Percentiles rank a stretch among this genome's conserved stretches.
These are phyloP conservation scores for Cladosporium sphaerospermum DNA, from an alignment of 2,329 filamentous ascomycete genomes.

Conservation along the genomic window DNA sequence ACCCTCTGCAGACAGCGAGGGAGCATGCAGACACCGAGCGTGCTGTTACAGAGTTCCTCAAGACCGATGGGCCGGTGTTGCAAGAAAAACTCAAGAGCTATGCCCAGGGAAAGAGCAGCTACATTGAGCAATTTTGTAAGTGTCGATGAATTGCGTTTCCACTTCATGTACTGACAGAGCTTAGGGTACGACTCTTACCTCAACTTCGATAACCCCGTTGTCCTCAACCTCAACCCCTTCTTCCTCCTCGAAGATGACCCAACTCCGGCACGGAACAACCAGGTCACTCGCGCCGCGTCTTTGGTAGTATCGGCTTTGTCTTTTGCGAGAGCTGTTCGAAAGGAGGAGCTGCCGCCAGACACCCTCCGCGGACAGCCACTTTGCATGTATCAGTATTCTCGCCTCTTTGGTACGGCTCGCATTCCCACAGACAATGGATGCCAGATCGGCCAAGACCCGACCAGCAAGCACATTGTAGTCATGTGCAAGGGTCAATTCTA, in stretches of 20 bases:
- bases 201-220: slow-evolving; percentile 95
- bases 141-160: slow-evolving; percentile 19
- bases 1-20: slow-evolving; percentile 70
- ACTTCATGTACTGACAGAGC: not conserved
- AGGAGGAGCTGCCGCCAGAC: slow-evolving; percentile 88
- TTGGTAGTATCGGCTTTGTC: slow-evolving; percentile 83
- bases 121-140: slow-evolving; percentile 98
- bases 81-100: slow-evolving; percentile 89
- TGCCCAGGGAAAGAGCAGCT: slow-evolving; percentile 83
- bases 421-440: slow-evolving; percentile 93
- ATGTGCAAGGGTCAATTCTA: slow-evolving; percentile 95
- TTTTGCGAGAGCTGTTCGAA: slow-evolving; percentile 86
- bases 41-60: slow-evolving; percentile 77
- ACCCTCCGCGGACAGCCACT: slow-evolving; percentile 75
- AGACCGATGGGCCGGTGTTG: slow-evolving; percentile 70
- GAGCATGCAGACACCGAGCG: slow-evolving; percentile 78
- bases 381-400: slow-evolving; percentile 97
- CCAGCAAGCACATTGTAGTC: slow-evolving; percentile 89
- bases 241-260: slow-evolving; percentile 97
- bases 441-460: slow-evolving; percentile 88
- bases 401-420: slow-evolving; percentile 88
- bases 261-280: slow-evolving; percentile 90
- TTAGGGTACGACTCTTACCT: slow-evolving; percentile 97
- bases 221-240: slow-evolving; percentile 95
- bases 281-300: slow-evolving; percentile 89